These are phyloP conservation scores for Plenodomus lindquistii DNA, from an alignment of 2,329 filamentous ascomycete genomes.

Conservation along the genomic window DNA sequence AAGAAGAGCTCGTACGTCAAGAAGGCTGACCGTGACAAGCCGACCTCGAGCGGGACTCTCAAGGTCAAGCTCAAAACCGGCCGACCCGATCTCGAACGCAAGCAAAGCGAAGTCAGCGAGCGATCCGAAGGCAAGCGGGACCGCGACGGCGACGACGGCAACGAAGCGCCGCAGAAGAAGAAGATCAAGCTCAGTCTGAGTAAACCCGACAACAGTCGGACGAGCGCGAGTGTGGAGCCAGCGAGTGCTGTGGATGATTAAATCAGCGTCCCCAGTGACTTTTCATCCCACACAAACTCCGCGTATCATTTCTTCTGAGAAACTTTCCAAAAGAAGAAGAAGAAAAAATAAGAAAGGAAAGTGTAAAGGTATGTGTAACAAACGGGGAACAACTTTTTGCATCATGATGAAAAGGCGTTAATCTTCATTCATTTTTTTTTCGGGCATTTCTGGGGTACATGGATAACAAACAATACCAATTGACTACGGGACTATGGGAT, in stretches of 20 bases:
- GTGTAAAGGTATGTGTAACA: too few species aligned
- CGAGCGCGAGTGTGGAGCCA: conserved; percentile 19
- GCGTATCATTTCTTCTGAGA: too few species aligned
- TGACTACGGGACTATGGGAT: too few species aligned
- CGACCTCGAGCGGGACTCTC: conserved; percentile 20
- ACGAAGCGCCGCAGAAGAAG: conserved; percentile 40
- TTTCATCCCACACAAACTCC: too few species aligned
- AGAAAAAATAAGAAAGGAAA: too few species aligned
- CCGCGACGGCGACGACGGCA: conserved; percentile 36
- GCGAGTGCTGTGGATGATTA: background rate
- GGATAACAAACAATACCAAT: too few species aligned
- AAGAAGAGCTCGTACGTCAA: conserved; percentile 52
- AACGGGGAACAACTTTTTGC: too few species aligned
- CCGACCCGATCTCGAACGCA: conserved; percentile 31
- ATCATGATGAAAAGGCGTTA: too few species aligned
- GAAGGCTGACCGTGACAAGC: conserved; percentile 44
- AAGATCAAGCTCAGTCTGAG: conserved; percentile 43
- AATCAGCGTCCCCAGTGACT: background rate
- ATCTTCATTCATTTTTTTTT: too few species aligned
- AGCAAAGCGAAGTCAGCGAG: conserved; percentile 35
- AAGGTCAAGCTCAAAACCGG: conserved; percentile 43
- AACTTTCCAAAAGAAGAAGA: too few species aligned
- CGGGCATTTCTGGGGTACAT: too few species aligned
- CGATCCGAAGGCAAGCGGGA: conserved; percentile 40
- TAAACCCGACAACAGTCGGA: conserved; percentile 17